phyloP scores from a whole-genome alignment of 2,329 filamentous ascomycete genomes.

The Aaosphaeria pasadenensis region DNA sequence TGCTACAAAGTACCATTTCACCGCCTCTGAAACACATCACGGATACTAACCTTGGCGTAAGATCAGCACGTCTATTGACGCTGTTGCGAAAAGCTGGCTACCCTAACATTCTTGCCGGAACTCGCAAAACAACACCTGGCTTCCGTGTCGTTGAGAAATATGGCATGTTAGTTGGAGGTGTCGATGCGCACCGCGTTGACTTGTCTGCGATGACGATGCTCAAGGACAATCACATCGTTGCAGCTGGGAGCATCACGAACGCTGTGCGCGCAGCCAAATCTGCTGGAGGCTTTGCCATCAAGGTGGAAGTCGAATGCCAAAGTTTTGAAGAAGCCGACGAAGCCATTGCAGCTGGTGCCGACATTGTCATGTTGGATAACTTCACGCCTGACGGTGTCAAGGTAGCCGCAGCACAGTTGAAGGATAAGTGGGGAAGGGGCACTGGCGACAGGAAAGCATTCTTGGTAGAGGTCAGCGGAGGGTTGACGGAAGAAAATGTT shows the following conservation, averaged over 20 bases:
- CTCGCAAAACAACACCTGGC: conserved; percentile 93
- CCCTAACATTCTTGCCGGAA: conserved; percentile 82
- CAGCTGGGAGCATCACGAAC: conserved; percentile 75
- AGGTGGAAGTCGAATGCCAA: conserved; percentile 95
- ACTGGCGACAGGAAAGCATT: conserved; percentile 60
- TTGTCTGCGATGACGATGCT: conserved; percentile 92
- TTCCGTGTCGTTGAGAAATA: conserved; percentile 98
- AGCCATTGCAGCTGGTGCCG: conserved; percentile 84
- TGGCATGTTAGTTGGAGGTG: conserved; percentile 91
- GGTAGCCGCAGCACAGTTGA: conserved; percentile 69
- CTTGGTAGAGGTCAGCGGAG: conserved; percentile 88
- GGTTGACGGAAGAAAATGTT: conserved; percentile 81
- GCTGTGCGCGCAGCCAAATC: conserved; percentile 81
- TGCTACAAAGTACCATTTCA: conserved; percentile 60
- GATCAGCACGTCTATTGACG: conserved; percentile 45
- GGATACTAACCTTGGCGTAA: background rate
- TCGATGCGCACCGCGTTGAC: conserved; percentile 88
- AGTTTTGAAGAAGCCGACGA: conserved; percentile 84
- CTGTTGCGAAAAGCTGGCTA: conserved; percentile 65
- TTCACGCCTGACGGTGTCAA: conserved; percentile 79
- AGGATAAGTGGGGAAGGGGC: conserved; percentile 71
- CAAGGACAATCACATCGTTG: conserved; percentile 98
- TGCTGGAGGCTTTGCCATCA: conserved; percentile 84
- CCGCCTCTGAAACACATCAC: background rate
- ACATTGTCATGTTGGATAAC: conserved; percentile 97